These are phyloP conservation scores for Candida dajiaensis DNA, from an alignment of 805 yeast species.

Conservation along the genomic window DNA sequence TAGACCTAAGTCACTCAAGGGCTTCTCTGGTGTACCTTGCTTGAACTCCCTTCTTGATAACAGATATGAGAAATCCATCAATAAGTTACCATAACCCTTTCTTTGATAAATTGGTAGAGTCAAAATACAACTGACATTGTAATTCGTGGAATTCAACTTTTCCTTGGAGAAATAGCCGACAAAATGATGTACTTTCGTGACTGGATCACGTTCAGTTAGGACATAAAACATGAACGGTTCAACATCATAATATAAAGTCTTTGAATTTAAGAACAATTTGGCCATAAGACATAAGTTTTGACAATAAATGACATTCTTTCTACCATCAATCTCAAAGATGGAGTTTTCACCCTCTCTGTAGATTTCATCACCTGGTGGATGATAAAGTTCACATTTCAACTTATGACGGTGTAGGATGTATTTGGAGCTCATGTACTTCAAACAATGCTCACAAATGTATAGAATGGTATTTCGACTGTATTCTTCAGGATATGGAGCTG, in stretches of 20 bases:
- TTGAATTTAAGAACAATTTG: conserved; percentile 82
- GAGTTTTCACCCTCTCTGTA: conserved; percentile 68
- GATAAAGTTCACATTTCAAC: conserved; percentile 60
- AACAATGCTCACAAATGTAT: conserved; percentile 78
- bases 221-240: conserved; percentile 92
- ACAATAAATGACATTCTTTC: conserved; percentile 75
- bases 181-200: conserved; percentile 52
- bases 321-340: conserved; percentile 90
- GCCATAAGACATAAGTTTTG: conserved; percentile 88
- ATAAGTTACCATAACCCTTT: conserved; percentile 80
- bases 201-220: conserved; percentile 58
- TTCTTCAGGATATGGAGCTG: conserved; percentile 90
- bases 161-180: conserved; percentile 96
- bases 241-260: conserved; percentile 89
- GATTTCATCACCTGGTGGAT: conserved; percentile 91
- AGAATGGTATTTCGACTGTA: conserved; percentile 57
- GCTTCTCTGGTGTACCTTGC: conserved; percentile 93
- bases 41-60: conserved; percentile 69
- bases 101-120: conserved; percentile 86
- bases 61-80: conserved; percentile 85
- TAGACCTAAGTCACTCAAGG: conserved; percentile 80
- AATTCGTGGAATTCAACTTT: conserved; percentile 61
- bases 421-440: conserved; percentile 71
- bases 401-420: conserved; percentile 64
- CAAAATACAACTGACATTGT: conserved; percentile 85